Percentiles rank a stretch among this genome's conserved stretches.
Conservation (phyloP, 2,329 filamentous ascomycete species). For the Paraphoma chrysanthemicola region DNA sequence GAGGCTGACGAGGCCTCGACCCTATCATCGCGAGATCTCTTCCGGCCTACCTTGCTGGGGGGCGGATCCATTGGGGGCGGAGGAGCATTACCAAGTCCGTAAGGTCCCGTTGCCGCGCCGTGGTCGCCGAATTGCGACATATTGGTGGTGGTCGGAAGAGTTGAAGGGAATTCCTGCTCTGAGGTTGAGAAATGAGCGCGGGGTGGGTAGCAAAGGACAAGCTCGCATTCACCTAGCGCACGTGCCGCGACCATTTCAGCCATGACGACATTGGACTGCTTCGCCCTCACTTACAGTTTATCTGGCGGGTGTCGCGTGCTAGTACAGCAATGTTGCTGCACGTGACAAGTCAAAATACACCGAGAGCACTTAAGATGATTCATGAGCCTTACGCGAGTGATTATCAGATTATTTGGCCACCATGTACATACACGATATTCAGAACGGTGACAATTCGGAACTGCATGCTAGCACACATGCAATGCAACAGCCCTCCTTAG, state of each 20-base stretch:
- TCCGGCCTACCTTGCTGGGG: neutral
- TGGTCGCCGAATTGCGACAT: neutral
- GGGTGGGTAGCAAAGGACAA: neutral
- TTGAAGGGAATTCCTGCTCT: neutral
- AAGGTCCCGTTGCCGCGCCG: constrained; percentile 1
- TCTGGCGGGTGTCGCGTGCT: no score
- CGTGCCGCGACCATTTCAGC: neutral
- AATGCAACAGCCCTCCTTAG: neutral
- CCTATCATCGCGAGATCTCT: neutral
- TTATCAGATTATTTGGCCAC: no score
- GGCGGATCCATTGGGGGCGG: constrained; percentile 6
- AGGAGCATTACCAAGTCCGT: constrained; percentile 10
- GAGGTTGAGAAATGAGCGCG: neutral
- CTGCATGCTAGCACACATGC: no score
- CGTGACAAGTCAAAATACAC: neutral
- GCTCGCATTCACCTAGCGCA: neutral
- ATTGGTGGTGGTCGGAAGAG: neutral
- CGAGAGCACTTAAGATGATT: neutral
- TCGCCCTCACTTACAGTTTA: neutral
- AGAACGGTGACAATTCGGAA: no score
- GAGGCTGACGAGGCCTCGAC: neutral
- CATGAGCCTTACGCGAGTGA: no score
- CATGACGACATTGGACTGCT: neutral
- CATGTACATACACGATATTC: no score
- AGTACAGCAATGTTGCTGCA: no score